These are phyloP conservation scores for Russula abietina DNA, from an alignment of 768 basidiomycete genomes.

Conservation along the genomic window DNA sequence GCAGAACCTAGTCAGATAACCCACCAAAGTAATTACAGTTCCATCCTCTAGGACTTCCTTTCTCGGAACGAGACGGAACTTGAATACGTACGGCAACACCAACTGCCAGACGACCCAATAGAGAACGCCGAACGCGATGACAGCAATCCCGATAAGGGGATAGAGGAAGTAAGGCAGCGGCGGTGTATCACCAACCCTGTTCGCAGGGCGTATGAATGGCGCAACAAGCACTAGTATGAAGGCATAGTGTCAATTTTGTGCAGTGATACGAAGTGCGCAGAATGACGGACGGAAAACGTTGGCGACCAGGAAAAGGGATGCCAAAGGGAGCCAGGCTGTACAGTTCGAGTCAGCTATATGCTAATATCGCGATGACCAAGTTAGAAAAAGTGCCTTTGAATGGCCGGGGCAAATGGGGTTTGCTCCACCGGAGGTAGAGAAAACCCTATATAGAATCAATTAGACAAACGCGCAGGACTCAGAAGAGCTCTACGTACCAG, in stretches of 20 bases:
- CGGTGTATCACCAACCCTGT: constrained; percentile 54
- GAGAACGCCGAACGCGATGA: constrained; percentile 41
- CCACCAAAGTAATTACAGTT: constrained; percentile 48
- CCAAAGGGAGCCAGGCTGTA: constrained; percentile 51
- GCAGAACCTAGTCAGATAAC: constrained; percentile 21
- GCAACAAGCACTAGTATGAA: constrained; percentile 43
- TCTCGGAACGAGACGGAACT: constrained; percentile 41
- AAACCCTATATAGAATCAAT: constrained; percentile 36
- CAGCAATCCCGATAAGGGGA: constrained; percentile 46
- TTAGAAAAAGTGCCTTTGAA: constrained; percentile 37
- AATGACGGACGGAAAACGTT: constrained; percentile 43
- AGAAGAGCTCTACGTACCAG: constrained; percentile 34
- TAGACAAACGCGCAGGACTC: neutral
- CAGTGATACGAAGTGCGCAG: neutral
- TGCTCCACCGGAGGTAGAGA: constrained; percentile 50
- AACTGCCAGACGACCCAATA: constrained; percentile 55
- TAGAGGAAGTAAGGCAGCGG: constrained; percentile 58
- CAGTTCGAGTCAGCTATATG: constrained; percentile 23
- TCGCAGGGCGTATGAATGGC: constrained; percentile 50
- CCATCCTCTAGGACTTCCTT: constrained; percentile 48
- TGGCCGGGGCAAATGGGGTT: constrained; percentile 42
- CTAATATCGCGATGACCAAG: neutral
- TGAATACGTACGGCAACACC: constrained; percentile 43
- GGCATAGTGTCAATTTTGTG: neutral
- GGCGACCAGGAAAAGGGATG: constrained; percentile 48